Base-by-base conservation (phyloP, 2,329 filamentous ascomycete species). In the Neonectria punicea region DNA sequence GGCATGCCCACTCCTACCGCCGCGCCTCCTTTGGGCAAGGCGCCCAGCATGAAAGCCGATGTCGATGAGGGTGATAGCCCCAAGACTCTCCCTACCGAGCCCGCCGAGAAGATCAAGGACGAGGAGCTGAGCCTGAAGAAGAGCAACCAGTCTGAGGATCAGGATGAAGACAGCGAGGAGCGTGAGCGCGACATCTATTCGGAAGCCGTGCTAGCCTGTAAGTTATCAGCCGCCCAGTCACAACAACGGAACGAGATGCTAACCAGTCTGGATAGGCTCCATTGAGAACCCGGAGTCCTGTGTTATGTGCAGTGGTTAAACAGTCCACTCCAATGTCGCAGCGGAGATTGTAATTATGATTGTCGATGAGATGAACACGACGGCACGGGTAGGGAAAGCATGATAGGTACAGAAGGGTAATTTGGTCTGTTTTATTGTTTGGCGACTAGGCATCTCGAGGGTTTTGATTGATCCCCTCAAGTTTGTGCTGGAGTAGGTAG, bases 251-350 rank as follows among this genome's bases (percentile, higher is more conserved):
- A 22, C 13, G 22, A 39, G 6, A 55, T 55, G n/a, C 75, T 82
- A 75, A 85, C 77, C 73, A 74, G 16, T 30, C 43, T 53, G 57
- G 47, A 74, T 65, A 92, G 90, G 90, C 86, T 98, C 94, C 83
- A 98, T 99, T 80, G 94, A 98, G 78, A 98, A 98, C 85, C 93
- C 92, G 73, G 96, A 99, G 79, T 87, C 91, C 53, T 99, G 96
- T 79, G 79, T 97, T 70, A 98, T 99, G 96, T 99, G 96, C 90
- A 97, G 93, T 82, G 95, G 94, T 84, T 98, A 87, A 80, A 75
- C 20, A 51, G 36, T 41, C 28, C 9, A 53, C 25, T 14, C 20
- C 25, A 36, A 7, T 57, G 46, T 57, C 43, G 60, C 57, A 50
- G 28, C 28, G 41, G 61, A 54, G 56, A 61, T 60, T 60, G 65